A percentile compares a stretch with the other conserved stretches of the same genome.
phyloP scores from a whole-genome alignment of 1,284 basidiomycete species.

The Mycena sp. region DNA sequence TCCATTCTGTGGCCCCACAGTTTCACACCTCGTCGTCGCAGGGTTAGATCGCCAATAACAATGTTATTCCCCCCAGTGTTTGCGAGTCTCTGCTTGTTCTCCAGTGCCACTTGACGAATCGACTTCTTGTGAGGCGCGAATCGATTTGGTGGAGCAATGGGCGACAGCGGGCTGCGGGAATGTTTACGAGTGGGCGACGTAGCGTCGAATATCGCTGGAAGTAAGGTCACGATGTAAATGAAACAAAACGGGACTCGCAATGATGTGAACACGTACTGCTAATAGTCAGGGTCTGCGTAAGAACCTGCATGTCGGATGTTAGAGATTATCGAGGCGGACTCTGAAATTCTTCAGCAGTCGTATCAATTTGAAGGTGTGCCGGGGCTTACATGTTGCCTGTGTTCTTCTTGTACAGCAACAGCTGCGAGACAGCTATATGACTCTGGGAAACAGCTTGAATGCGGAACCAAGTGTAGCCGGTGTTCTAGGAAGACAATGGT shows the following conservation, averaged over 20 bases:
- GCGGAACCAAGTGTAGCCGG: neutral
- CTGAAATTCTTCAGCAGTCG: no score
- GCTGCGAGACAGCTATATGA: no score
- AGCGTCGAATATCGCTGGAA: constrained; percentile 13
- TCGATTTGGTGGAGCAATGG: constrained; percentile 1
- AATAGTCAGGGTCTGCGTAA: no score
- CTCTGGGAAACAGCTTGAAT: no score
- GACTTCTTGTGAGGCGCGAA: constrained; percentile 9
- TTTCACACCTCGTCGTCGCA: constrained; percentile 4
- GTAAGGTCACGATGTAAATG: neutral
- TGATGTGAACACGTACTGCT: no score
- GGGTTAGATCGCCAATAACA: neutral
- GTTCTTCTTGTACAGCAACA: no score
- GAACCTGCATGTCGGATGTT: no score
- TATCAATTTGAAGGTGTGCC: no score
- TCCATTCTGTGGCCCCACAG: neutral
- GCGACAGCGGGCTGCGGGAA: constrained; percentile 20
- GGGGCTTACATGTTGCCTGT: no score
- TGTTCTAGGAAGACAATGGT: neutral
- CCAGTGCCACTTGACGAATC: constrained; percentile 1
- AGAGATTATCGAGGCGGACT: no score
- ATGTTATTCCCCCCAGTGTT: neutral
- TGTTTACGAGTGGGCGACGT: constrained; percentile 4
- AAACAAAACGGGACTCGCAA: no score
- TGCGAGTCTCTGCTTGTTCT: neutral